Base-by-base conservation (phyloP, 2,329 filamentous ascomycete genomes). In the Ophiostoma sp. region DNA sequence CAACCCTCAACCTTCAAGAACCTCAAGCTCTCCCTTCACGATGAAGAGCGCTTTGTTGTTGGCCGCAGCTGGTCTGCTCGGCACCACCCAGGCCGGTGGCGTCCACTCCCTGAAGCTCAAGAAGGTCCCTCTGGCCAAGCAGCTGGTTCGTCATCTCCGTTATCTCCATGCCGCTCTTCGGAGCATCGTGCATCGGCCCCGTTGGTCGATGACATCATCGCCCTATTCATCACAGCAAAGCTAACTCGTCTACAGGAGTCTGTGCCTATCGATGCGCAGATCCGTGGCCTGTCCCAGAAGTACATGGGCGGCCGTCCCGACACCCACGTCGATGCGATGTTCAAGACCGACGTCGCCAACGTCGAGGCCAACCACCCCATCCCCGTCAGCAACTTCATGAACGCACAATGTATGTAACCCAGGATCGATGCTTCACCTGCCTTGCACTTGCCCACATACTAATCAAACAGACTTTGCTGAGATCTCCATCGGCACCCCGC, bases 51-150 rank as follows among this genome's bases (percentile, higher is more conserved):
- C 89, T 81, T 83, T 93, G 76, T 80, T 97, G 77, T 84, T 92
- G 78, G 89, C 70, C 67, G 72, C 92, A 81, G 88, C 89, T 76
- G 85, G 89, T 83, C 87, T 96, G 84, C 85, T 93, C 76, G 90
- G 91, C 83, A 88, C 89, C 36, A 90, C 90, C 78, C 86, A 91
- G 77, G 94, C 92, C 18, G 44, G 65, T 75, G 92, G 88, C 76
- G 85, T 97, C 73, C 92, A 98, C 87, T 96, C 92, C 85, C 89
- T 97, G 86, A 95, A 96, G 86, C 89, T 99, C 76, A 91, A 97
- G 86, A 99, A 99, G 89, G 83, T 98, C 71, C 90, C 95, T 74
- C 84, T 99, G 70, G 86, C 89, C 65, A 92, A 98, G 79, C 95
- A 98, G 83, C 87, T 99, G 76, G 93, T 96, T 64, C 63, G 40